phyloP scores from a whole-genome alignment of 129 eudicot species.

The Flaveria ramosissima region DNA sequence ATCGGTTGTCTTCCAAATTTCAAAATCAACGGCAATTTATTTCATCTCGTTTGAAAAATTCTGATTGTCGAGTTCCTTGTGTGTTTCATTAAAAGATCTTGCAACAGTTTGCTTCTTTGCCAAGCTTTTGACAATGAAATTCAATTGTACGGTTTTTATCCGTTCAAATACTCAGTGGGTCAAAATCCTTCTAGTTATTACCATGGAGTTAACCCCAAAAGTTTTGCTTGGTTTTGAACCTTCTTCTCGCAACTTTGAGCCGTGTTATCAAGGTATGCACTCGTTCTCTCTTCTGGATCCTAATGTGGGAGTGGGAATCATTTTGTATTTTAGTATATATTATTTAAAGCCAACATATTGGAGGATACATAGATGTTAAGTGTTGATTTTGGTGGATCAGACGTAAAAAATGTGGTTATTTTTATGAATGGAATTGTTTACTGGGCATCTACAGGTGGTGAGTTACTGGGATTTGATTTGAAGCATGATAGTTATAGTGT shows the following conservation, averaged over 20 bases:
- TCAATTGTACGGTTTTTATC: slow-evolving; percentile 42
- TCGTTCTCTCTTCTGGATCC: too few species aligned
- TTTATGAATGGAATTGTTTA: slow-evolving; percentile 34
- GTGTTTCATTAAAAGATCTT: too few species aligned
- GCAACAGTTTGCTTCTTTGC: background rate
- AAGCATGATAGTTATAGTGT: slow-evolving; percentile 20
- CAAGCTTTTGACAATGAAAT: background rate
- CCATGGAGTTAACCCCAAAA: slow-evolving; percentile 38
- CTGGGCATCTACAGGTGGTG: slow-evolving; percentile 31
- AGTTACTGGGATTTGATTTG: slow-evolving; percentile 48
- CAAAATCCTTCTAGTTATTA: slow-evolving; percentile 40
- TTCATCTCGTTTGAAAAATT: too few species aligned
- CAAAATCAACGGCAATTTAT: too few species aligned
- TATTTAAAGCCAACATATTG: slow-evolving; percentile 47
- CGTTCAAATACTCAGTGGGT: slow-evolving; percentile 38
- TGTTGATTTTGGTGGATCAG: slow-evolving; percentile 23
- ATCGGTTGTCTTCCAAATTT: too few species aligned
- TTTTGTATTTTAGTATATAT: slow-evolving; percentile 43
- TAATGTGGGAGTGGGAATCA: background rate
- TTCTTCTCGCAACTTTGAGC: slow-evolving; percentile 36
- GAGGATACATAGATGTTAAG: slow-evolving; percentile 32
- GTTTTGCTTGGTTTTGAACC: slow-evolving; percentile 58
- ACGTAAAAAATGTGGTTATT: slow-evolving; percentile 26
- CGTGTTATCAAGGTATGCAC: too few species aligned
- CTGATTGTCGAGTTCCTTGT: too few species aligned